Base-by-base conservation (phyloP, 129 eudicot species). In the Centaurea solstitialis region DNA sequence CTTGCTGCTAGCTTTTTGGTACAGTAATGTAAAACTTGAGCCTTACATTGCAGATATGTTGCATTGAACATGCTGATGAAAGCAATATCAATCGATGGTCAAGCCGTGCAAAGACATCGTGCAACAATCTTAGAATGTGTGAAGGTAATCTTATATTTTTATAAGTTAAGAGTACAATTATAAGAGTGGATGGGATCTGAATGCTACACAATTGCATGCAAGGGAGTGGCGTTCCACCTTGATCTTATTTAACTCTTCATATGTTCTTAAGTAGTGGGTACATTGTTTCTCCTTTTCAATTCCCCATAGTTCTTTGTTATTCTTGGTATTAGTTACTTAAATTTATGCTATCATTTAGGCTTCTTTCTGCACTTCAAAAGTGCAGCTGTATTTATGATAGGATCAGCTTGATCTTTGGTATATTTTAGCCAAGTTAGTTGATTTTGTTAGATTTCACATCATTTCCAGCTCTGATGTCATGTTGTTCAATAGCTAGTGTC, bases 21-120 rank as follows among this genome's bases (percentile, higher is more conserved):
- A 76, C 35, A 64, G 65, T 75, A 66, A 76, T 76, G 68, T 74
- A 62, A 53, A 76, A 33, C 13, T 84, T 69, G 57, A 70, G 68
- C 53, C 69, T 82, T 38, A 7, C 62, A 82, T 89, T 67, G 79
- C 93, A 96, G 99, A 86, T 96, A 96, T 85, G 99, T 96, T 84
- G 99, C 99, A 47, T 82, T 96, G 77, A 93, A 96, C 80, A 96
- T 96, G 98, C 80, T 96, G 92, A 91, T 87, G 93, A 91, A 79
- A 89, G 99, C 99, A 76, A 89, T 96, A 81, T 76, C 92, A 69
- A 85, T 93, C 53, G 99, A 96, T 80, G 83, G 92, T 81, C 99
- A 96, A 90, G 99, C 99, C 13, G 99, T 96, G 77, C 99, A 96
- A 90, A 91, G 98, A 91, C 99, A 93, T 88, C 91, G 98, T 30